phyloP scores from a whole-genome alignment of 495 filamentous ascomycete species.

The Xylaria venustula region DNA sequence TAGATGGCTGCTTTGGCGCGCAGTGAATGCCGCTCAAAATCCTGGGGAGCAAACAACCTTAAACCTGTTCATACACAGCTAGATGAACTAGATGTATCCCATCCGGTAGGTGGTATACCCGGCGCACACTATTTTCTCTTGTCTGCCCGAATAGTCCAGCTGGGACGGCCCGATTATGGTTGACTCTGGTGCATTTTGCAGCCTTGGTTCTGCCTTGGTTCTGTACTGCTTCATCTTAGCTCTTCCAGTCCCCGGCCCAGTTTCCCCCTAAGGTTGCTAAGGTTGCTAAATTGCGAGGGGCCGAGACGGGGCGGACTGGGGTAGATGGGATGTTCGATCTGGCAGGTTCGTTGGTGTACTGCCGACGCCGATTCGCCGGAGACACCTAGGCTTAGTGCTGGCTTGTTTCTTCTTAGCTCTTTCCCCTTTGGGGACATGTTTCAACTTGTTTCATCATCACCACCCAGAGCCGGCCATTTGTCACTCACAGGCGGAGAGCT shows the following conservation, averaged over 20 bases:
- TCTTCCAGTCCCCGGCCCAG: background rate
- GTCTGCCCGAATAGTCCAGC: background rate
- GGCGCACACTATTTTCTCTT: background rate
- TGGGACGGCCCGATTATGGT: conserved; percentile 8
- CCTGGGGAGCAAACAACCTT: background rate
- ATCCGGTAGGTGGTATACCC: background rate
- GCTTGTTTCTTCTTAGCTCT: background rate
- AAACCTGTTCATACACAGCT: background rate
- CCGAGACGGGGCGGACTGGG: background rate
- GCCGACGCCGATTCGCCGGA: background rate
- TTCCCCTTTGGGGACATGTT: conserved; percentile 4
- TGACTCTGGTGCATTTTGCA: background rate
- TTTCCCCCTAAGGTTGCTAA: background rate
- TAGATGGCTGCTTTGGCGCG: too few relatives aligned
- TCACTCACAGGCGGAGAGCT: too few relatives aligned
- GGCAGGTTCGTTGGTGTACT: background rate
- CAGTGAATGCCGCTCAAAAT: background rate
- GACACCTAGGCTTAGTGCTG: background rate
- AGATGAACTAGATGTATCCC: background rate
- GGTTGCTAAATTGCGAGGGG: conserved; percentile 17
- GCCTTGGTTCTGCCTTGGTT: too few relatives aligned
- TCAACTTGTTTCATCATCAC: conserved; percentile 6
- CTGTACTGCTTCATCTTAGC: too few relatives aligned
- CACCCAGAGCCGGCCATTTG: background rate
- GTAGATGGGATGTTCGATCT: conserved; percentile 4